phyloP scores from a whole-genome alignment of 208 protist species.

The Acanthamoeba healyi region DNA sequence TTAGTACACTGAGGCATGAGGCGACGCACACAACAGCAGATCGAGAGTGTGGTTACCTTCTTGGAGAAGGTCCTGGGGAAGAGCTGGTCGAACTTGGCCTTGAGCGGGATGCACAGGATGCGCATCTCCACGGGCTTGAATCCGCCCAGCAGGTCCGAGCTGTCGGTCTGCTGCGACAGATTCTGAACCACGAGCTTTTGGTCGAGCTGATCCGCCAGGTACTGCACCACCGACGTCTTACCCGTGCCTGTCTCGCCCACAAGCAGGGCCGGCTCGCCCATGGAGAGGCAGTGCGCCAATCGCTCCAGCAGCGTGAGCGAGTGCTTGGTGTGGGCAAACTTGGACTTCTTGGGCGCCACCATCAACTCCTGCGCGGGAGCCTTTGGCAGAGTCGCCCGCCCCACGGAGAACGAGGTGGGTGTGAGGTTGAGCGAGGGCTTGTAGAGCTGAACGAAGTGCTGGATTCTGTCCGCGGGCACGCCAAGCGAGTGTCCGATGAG shows the following conservation, averaged over 20 bases:
- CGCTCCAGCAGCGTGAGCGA: slow-evolving; percentile 96
- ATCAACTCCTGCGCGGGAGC: neutral
- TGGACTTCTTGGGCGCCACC: slow-evolving; percentile 7
- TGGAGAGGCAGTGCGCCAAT: slow-evolving; percentile 94
- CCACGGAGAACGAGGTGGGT: slow-evolving; percentile 55
- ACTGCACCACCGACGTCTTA: slow-evolving; percentile 94
- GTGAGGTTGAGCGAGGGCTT: slow-evolving; percentile 70
- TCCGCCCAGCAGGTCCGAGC: slow-evolving; percentile 99
- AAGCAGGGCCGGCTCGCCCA: slow-evolving; percentile 97
- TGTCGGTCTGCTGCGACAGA: slow-evolving; percentile 99
- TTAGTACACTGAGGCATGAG: neutral
- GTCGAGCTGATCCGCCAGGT: slow-evolving; percentile 89
- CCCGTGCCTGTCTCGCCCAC: slow-evolving; percentile 98
- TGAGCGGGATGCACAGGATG: slow-evolving; percentile 87
- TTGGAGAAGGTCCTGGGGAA: slow-evolving; percentile 96
- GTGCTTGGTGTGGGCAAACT: slow-evolving; percentile 96
- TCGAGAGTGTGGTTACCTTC: neutral
- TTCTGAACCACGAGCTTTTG: slow-evolving; percentile 93
- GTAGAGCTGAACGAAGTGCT: slow-evolving; percentile 81
- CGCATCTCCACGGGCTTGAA: slow-evolving; percentile 98
- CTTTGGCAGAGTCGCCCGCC: slow-evolving; percentile 73
- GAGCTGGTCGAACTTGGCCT: slow-evolving; percentile 93
- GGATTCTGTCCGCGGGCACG: slow-evolving; percentile 74
- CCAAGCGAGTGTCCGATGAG: slow-evolving; percentile 79
- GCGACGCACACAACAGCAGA: neutral